A percentile compares a stretch with the other conserved stretches of the same genome.
Evolutionary conservation across 805 yeast species (phyloP).

Genomic region (Saturnispora zaruensis): DNA sequence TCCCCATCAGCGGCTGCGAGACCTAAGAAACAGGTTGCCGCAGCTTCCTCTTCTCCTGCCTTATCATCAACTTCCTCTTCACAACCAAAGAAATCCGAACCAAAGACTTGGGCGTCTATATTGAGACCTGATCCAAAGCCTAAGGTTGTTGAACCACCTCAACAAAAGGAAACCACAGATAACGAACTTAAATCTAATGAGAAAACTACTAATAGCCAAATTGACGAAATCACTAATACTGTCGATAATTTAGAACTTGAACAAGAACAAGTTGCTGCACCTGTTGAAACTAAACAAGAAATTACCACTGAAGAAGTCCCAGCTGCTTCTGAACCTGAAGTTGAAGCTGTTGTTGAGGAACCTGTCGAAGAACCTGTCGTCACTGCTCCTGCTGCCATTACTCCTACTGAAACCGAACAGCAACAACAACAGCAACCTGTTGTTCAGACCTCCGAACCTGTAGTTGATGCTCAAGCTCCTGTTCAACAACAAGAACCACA

Average conservation of each 20-base stretch:
- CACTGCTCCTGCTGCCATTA: constrained; percentile 1
- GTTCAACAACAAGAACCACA: constrained; percentile 16
- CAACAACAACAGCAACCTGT: constrained; percentile 5
- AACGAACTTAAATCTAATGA: constrained; percentile 4
- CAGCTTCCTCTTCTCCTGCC: constrained; percentile 2
- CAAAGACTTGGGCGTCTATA: constrained; percentile 17
- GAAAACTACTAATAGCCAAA: neutral
- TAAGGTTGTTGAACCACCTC: constrained; percentile 4
- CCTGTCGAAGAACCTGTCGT: constrained; percentile 9
- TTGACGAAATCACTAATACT: constrained; percentile 4
- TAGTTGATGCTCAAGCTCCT: constrained; percentile 8
- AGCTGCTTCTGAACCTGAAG: constrained; percentile 25
- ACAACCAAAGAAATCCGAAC: constrained; percentile 20
- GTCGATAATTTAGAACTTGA: constrained; percentile 6
- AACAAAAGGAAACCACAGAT: constrained; percentile 14
- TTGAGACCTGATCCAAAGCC: constrained; percentile 18
- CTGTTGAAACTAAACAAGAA: neutral
- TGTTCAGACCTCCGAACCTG: constrained; percentile 8
- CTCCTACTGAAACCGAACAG: constrained; percentile 8
- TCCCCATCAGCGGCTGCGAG: constrained; percentile 15
- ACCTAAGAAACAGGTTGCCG: constrained; percentile 2
- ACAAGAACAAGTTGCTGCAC: constrained; percentile 5
- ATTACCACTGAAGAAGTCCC: constrained; percentile 7
- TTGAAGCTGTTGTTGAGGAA: constrained; percentile 25
- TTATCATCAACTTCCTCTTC: neutral